Conservation (phyloP, 2,329 filamentous ascomycete genomes). For the Xylariomycetidae sp. region DNA sequence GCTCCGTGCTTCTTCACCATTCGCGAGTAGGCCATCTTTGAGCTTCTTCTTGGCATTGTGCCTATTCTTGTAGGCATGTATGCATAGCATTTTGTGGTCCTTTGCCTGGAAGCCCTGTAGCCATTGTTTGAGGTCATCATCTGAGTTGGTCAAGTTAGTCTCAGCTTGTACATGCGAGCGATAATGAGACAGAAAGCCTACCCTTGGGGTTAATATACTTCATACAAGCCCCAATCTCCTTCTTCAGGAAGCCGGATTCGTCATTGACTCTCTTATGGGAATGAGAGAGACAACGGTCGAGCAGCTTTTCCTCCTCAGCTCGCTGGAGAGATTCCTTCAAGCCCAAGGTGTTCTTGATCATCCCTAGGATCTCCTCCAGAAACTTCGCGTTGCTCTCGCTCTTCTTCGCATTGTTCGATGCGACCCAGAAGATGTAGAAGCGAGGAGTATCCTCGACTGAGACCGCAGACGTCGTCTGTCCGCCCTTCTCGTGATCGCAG, state of each 20-base stretch:
- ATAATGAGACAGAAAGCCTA: too few relatives aligned
- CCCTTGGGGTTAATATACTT: too few relatives aligned
- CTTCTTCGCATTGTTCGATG: constrained; percentile 30
- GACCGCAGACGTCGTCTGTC: constrained; percentile 39
- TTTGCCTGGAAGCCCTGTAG: constrained; percentile 1
- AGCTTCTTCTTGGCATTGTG: constrained; percentile 7
- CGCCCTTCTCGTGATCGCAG: constrained; percentile 43
- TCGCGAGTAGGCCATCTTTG: not conserved
- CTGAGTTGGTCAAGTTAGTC: constrained; percentile 5
- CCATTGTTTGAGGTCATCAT: constrained; percentile 10
- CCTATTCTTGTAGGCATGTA: constrained; percentile 12
- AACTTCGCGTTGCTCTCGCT: constrained; percentile 24
- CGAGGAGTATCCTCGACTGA: constrained; percentile 31
- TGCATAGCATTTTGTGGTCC: constrained; percentile 8
- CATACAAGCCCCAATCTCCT: constrained; percentile 1
- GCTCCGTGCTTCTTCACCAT: not conserved
- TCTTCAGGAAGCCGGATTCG: constrained; percentile 6
- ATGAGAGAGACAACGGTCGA: constrained; percentile 10
- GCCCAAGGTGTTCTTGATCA: constrained; percentile 3
- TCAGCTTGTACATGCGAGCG: too few relatives aligned
- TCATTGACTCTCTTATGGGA: constrained; percentile 9
- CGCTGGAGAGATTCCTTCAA: constrained; percentile 1
- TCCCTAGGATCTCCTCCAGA: constrained; percentile 21
- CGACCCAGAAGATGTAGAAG: constrained; percentile 37
- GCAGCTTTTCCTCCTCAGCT: constrained; percentile 11